Evolutionary conservation across 139 green algal species (phyloP).

Genomic region (Spirogloea muscicola): DNA sequence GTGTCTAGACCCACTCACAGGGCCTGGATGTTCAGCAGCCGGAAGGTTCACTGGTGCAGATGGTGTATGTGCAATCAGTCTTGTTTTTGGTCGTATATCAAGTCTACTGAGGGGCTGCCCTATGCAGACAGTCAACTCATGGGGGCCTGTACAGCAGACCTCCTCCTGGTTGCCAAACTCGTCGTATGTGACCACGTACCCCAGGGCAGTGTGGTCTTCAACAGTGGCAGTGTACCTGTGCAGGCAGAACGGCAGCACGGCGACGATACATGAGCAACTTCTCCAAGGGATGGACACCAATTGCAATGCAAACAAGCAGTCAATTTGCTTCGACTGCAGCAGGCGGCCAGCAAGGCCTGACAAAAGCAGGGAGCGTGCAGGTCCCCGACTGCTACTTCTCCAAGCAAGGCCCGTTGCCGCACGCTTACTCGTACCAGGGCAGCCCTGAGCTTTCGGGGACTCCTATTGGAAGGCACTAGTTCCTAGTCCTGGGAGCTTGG

Average conservation of each 20-base stretch:
- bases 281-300: too few relatives aligned
- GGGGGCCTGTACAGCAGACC: not conserved
- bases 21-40: too few relatives aligned
- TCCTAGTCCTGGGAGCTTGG: not conserved
- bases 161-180: constrained; percentile 39
- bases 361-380: not conserved
- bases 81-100: too few relatives aligned
- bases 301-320: not conserved
- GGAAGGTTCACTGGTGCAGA: constrained; percentile 6
- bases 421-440: not conserved
- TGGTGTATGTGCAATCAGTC: not conserved
- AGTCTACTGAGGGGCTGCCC: not conserved
- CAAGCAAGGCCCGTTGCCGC: not conserved
- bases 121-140: too few relatives aligned
- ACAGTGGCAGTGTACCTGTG: constrained; percentile 28
- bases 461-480: not conserved
- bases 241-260: too few relatives aligned
- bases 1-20: too few relatives aligned
- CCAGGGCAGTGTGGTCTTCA: constrained; percentile 6
- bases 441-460: not conserved
- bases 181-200: constrained; percentile 20
- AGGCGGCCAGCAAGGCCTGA: not conserved
- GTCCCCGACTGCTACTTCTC: not conserved
- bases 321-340: not conserved
- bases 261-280: too few relatives aligned